Percentiles rank a stretch among this genome's conserved stretches.
These are phyloP conservation scores for Cyclotella distinguenda DNA, from an alignment of 108 stramenopile species.

Conservation along the genomic window DNA sequence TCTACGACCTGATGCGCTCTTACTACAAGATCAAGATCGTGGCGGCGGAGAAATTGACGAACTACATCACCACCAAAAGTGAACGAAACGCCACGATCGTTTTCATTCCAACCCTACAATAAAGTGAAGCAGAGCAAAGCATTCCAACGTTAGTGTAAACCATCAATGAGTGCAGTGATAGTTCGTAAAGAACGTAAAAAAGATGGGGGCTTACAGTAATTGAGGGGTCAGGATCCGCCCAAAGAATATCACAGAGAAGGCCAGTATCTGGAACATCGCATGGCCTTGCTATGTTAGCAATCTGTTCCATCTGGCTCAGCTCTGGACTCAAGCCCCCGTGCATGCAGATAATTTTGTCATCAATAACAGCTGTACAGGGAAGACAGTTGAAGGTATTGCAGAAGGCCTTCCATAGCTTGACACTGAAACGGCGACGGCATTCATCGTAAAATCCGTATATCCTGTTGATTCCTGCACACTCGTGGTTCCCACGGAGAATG, in stretches of 20 bases:
- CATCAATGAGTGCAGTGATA: too few species aligned
- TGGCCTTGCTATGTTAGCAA: slow-evolving; percentile 93
- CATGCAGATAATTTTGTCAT: slow-evolving; percentile 99
- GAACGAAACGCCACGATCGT: slow-evolving; percentile 98
- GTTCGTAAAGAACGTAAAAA: too few species aligned
- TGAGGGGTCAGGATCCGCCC: slow-evolving; percentile 97
- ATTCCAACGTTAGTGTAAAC: too few species aligned
- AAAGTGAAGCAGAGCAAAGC: too few species aligned
- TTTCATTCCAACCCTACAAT: slow-evolving; percentile 96
- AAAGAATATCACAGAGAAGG: slow-evolving; percentile 97
- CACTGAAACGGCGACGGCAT: slow-evolving; percentile 97
- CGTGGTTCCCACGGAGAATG: slow-evolving; percentile 99
- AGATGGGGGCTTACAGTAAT: slow-evolving; percentile 78
- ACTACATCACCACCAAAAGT: slow-evolving; percentile 99
- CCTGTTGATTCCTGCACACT: slow-evolving; percentile 98
- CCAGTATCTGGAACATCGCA: slow-evolving; percentile 99
- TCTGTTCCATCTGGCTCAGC: slow-evolving; percentile 95
- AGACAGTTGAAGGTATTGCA: slow-evolving; percentile 99
- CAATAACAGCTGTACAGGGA: slow-evolving; percentile 97
- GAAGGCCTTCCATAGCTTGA: slow-evolving; percentile 99
- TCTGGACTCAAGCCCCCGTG: slow-evolving; percentile 98
- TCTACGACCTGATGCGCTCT: slow-evolving; percentile 99
- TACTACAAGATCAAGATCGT: slow-evolving; percentile 98
- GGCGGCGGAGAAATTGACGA: slow-evolving; percentile 94
- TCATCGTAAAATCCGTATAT: slow-evolving; percentile 99